Evolutionary conservation across 805 yeast species (phyloP).

Genomic region (Sungouiozyma intestinalis): DNA sequence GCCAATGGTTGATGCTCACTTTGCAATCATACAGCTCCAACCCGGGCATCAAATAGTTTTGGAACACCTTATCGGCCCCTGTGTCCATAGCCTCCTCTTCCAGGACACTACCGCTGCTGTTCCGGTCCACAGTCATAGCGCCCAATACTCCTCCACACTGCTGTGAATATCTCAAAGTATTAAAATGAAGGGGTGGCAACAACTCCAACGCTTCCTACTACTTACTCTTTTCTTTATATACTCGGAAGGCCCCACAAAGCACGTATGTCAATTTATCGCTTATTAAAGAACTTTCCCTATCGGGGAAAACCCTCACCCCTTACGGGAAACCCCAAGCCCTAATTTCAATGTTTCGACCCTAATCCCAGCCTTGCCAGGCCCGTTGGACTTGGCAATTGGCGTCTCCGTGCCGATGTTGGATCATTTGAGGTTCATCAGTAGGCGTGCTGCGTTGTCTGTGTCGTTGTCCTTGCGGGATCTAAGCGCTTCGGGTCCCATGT

Average conservation of each 20-base stretch:
- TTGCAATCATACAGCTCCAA: slow-evolving; percentile 24
- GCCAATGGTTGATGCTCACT: slow-evolving; percentile 53
- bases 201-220: too few species aligned
- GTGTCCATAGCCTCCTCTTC: slow-evolving; percentile 19
- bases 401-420: too few species aligned
- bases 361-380: too few species aligned
- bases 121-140: slow-evolving; percentile 6
- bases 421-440: slow-evolving; percentile 4
- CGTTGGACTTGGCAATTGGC: too few species aligned
- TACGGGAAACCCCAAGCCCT: neutral
- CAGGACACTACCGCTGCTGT: slow-evolving; percentile 7
- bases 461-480: slow-evolving; percentile 24
- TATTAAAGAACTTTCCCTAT: neutral
- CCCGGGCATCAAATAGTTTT: slow-evolving; percentile 26
- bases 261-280: neutral
- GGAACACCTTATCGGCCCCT: slow-evolving; percentile 24
- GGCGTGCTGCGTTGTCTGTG: slow-evolving; percentile 9
- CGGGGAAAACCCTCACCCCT: neutral
- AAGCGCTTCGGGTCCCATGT: slow-evolving; percentile 71
- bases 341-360: neutral
- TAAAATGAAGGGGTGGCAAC: too few species aligned
- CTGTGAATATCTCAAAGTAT: too few species aligned
- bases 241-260: neutral
- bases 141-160: too few species aligned
- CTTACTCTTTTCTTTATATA: neutral